Evolutionary conservation across 495 filamentous ascomycete species (phyloP).

Genomic region (Aspergillus coremiiformis): DNA sequence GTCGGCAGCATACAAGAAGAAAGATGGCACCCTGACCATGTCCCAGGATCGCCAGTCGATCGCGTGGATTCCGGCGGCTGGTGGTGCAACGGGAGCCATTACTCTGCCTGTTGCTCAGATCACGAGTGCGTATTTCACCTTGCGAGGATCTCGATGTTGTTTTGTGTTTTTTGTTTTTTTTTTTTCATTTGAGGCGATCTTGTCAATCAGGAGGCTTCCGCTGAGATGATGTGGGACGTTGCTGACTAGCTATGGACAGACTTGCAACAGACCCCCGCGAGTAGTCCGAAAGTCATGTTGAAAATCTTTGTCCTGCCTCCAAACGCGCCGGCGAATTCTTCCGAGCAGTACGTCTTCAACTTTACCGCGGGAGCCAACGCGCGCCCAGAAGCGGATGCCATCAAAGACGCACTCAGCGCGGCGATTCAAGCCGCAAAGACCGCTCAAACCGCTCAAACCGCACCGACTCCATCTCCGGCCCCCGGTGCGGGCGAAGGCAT

Average conservation of each 20-base stretch:
- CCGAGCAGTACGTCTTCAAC: constrained; percentile 71
- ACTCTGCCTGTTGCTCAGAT: constrained; percentile 68
- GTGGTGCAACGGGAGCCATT: constrained; percentile 48
- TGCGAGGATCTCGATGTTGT: no score
- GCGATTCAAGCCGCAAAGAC: constrained; percentile 65
- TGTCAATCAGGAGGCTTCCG: neutral
- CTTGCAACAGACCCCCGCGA: constrained; percentile 85
- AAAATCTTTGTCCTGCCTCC: constrained; percentile 70
- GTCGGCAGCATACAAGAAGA: constrained; percentile 86
- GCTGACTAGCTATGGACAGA: constrained; percentile 30
- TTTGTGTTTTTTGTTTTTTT: no score
- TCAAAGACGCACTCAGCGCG: constrained; percentile 73
- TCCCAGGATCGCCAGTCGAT: constrained; percentile 61
- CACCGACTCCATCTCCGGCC: constrained; percentile 26
- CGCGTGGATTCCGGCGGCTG: constrained; percentile 63
- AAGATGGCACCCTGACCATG: constrained; percentile 77
- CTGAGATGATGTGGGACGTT: no score
- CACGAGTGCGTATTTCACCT: constrained; percentile 51
- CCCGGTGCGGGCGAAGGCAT: constrained; percentile 35
- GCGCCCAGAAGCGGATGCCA: constrained; percentile 70
- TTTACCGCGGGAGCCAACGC: constrained; percentile 75
- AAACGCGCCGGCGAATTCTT: constrained; percentile 40
- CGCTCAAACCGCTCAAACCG: constrained; percentile 36
- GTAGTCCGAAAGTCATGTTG: constrained; percentile 77
- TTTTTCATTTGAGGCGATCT: neutral